Percentiles rank a stretch among this genome's conserved stretches.
Evolutionary conservation across 2,329 filamentous ascomycete genomes (phyloP).

Genomic region (Fusarium citri): DNA sequence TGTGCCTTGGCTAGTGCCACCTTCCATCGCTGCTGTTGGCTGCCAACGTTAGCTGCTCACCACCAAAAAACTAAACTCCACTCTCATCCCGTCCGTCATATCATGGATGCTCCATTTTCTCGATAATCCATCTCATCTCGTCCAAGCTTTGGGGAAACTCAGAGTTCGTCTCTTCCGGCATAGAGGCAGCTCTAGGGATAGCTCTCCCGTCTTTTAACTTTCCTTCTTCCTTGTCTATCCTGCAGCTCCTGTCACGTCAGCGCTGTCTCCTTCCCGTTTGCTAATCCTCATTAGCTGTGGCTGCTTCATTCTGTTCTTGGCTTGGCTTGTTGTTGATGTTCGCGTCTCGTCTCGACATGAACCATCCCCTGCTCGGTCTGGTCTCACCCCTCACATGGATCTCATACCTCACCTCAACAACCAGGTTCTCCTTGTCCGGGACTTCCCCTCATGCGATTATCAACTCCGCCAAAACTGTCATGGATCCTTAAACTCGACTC

Average conservation of each 20-base stretch:
- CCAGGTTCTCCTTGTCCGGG: conserved; percentile 36
- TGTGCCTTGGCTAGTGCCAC: conserved; percentile 32
- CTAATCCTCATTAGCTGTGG: conserved; percentile 30
- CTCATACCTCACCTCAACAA: conserved; percentile 38
- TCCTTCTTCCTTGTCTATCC: conserved; percentile 5
- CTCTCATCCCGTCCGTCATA: conserved; percentile 38
- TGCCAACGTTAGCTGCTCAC: not conserved
- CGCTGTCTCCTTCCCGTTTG: conserved; percentile 5
- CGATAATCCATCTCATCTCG: conserved; percentile 3
- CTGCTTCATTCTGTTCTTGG: conserved; percentile 26
- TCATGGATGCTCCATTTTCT: conserved; percentile 26
- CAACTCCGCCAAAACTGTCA: conserved; percentile 39
- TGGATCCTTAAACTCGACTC: conserved; percentile 46
- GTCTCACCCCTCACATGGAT: conserved; percentile 42
- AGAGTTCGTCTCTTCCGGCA: conserved; percentile 30
- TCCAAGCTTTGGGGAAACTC: conserved; percentile 32
- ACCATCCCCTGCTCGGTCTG: conserved; percentile 27
- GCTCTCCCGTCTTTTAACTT: conserved; percentile 15
- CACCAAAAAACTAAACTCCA: conserved; percentile 6
- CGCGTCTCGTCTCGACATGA: conserved; percentile 33
- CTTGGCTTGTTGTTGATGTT: conserved; percentile 25
- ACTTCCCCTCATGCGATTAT: conserved; percentile 39
- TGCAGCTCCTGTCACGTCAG: conserved; percentile 8
- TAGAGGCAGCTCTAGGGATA: conserved; percentile 6
- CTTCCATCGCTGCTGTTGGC: conserved; percentile 1